These are phyloP conservation scores for Eucalyptus cladocalyx DNA, from an alignment of 345 rosid species.

Conservation along the genomic window DNA sequence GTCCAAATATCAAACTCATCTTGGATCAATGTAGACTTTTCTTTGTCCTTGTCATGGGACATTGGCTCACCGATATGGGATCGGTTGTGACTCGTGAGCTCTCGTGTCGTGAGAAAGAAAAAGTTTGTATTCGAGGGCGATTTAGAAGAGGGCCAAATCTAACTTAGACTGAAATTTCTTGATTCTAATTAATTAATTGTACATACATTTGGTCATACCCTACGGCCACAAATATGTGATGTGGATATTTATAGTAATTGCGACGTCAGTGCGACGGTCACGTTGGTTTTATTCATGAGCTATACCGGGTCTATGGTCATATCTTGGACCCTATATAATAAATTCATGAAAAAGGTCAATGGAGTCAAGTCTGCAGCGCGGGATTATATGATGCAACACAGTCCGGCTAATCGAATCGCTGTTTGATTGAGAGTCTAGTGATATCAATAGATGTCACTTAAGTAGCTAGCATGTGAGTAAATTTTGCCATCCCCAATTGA, in stretches of 20 bases:
- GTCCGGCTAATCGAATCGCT: not conserved
- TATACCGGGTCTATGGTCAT: not conserved
- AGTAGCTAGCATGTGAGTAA: not conserved
- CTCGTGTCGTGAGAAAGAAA: not conserved
- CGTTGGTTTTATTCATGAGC: not conserved
- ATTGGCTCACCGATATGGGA: not conserved
- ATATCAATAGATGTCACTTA: not conserved
- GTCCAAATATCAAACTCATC: not conserved
- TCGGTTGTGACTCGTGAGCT: not conserved
- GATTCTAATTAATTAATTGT: not conserved
- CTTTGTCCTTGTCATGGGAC: not conserved
- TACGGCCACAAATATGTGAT: not conserved
- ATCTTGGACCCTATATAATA: not conserved
- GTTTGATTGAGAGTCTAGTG: not conserved
- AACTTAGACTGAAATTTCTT: not conserved
- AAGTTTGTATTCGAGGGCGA: not conserved
- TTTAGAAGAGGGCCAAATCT: not conserved
- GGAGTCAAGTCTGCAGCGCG: not conserved
- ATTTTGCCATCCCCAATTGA: not conserved
- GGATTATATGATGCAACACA: not conserved
- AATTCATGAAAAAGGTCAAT: not conserved
- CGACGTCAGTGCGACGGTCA: not conserved
- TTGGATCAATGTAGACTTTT: not conserved
- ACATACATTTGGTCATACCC: not conserved
- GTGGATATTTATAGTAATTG: not conserved